Evolutionary conservation across 805 yeast species (phyloP), one percentile per base, ranked within the genome.

Genomic region (Sugiyamaella mastotermitis): DNA sequence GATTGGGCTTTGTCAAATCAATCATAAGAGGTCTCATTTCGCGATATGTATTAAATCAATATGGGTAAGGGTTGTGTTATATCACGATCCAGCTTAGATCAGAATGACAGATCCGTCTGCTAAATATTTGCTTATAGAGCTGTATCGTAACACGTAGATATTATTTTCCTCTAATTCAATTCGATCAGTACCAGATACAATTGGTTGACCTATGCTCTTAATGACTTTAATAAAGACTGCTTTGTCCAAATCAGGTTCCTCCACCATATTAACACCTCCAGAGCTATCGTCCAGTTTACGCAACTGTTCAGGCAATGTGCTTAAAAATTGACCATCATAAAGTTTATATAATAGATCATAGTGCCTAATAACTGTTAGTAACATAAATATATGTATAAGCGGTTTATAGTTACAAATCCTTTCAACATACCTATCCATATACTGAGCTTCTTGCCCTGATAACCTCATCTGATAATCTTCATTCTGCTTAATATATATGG

Each of bases 211-310:
- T 17, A 59, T 55, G 9, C 64, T 67, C 22, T 51, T 52, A n/a
- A 61, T 37, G 1, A 76, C 80, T 33, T 74, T 68, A 8, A 88
- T 65, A 51, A 86, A 87, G 1, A 92, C 97, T 5, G 92, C 83
- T 42, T 69, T 72, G 46, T 82, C 71, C 54, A 83, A 49, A 34
- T 83, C 83, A 0, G 97, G 97, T 43, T 69, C 71, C 11, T 77
- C 82, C 2, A 90, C 67, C 97, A 92, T 88, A 4, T 57, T 46
- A 7, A 50, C 52, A 9, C 54, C 50, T 2, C 80, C 84, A 9
- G 76, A 69, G 1, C 72, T 72, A 47, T 86, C 96, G 51, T 87
- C 94, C 41, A 92, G 64, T 3, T 78, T 75, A 33, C 81, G 86
- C 35, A 86, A 61, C 27, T 71, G 68, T 14, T 67, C 71, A 0